Evolutionary conservation across 345 rosid genomes (phyloP), one percentile per base, ranked within the genome.

Genomic region (Camelina sativa): DNA sequence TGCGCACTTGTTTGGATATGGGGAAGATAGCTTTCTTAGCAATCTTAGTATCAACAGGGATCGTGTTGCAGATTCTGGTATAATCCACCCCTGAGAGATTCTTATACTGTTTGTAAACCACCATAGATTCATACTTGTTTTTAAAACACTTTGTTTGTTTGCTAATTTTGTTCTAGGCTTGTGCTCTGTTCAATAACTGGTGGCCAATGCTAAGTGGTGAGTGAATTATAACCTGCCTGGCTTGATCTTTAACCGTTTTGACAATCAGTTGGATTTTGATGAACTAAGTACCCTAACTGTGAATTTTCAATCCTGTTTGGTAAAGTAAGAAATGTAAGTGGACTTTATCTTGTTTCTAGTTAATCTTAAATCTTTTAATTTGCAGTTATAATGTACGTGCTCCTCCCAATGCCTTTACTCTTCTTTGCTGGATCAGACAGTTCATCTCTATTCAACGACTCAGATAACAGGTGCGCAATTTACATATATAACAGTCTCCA

Each of bases 181-280:
- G 99, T 80, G 99, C 97, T 57, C 57, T 95, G 81, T 95, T 87
- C 62, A 34, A 87, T 80, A 95, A 91, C 46, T 95, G 99, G 99
- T 91, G 99, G 99, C 97, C 97, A 41, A 90, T 95, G 98, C 83
- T 94, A 48, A 80, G 89, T 67, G 84, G 97, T 90, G 80, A 82
- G 86, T 35, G 38, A 35, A 35, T 8, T 8, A 35, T 35, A 34
- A 34, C 37, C 8, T 34, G 2, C 37, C 1, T 34, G 5, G 28
- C 20, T 67, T 50, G 46, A 17, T 52, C 62, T 41, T 61, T 19
- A 41, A 54, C 8, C 2, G 69, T 30, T 2, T 20, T 62, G 44
- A 62, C 55, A 4, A 4, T 15, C 11, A 2, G 28, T 19, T 41
- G 6, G 12, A 62, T 12, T 32, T 41, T 25, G 20, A 15, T 13